Evolutionary conservation across 202 grass and related monocot genomes (phyloP), one percentile per base, ranked within the genome.

Genomic region (Eragrostis tef): DNA sequence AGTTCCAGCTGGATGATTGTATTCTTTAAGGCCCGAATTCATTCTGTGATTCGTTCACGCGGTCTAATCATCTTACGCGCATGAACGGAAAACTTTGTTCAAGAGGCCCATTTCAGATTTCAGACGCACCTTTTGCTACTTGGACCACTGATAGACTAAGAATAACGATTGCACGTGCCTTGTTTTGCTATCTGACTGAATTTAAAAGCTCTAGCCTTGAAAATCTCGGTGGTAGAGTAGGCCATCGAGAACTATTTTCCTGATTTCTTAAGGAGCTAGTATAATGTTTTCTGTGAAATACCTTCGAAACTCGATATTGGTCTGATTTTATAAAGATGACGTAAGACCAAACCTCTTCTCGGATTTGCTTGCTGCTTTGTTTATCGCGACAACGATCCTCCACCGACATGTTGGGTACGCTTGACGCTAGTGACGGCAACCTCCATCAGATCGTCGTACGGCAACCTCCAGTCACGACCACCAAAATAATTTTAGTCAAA

Each of bases 1-100:
- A 78, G 70, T 76, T 43, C 76, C 78, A 87, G 84, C 84, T 88
- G 79, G 79, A 86, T 76, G 82, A 89, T 77, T 86, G 87, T 70
- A 29, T 83, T 63, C 22, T 34, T 74, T 77, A 25, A 75, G 27
- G 13, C 19, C 20, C 53, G 7, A 7, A 6, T 73, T 49, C 8
- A 56, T 45, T 52, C 27, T 44, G 52, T 63, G 67, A 76, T 65
- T 46, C 44, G 8, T 50, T 44, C 25, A 21, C 17, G 44, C 15
- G 36, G 22, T 46, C 43, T 61, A 80, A 88, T 86, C 52, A 74
- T 25, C 13, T 26, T 56, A 25, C 17, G 11, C 27, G 36, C 11
- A 70, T 58, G 59, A 78, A 68, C 42, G 50, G 46, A 39, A 78
- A 29, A 21, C 16, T 53, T 52, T 24, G 20, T 43, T 34, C 11